phyloP scores from a whole-genome alignment of 169 alveolate genomes.

The Cryptosporidium felis region DNA sequence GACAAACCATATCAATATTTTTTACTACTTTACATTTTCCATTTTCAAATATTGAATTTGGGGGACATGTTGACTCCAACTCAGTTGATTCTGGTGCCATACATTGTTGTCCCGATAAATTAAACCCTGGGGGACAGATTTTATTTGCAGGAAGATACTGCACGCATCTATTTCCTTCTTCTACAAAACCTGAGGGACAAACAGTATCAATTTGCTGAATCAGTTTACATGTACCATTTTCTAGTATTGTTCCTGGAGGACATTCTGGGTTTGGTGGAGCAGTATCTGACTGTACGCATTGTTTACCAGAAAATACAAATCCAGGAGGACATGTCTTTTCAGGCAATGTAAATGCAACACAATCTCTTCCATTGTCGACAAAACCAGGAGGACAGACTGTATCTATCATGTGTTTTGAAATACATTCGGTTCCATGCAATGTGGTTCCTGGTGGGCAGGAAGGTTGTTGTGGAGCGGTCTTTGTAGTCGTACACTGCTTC shows the following conservation, averaged over 20 bases:
- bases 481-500: constrained; percentile 64
- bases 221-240: constrained; percentile 71
- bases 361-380: constrained; percentile 70
- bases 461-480: constrained; percentile 70
- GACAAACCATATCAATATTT: constrained; percentile 69
- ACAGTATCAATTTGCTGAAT: constrained; percentile 67
- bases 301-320: constrained; percentile 62
- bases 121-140: constrained; percentile 69
- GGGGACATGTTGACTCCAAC: constrained; percentile 62
- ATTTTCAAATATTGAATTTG: constrained; percentile 54
- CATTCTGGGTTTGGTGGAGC: constrained; percentile 72
- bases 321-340: constrained; percentile 68
- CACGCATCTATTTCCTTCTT: constrained; percentile 70
- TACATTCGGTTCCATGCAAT: constrained; percentile 56
- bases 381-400: constrained; percentile 72
- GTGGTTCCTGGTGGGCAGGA: constrained; percentile 70
- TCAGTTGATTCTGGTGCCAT: constrained; percentile 71
- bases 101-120: constrained; percentile 67
- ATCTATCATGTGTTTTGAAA: constrained; percentile 53
- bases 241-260: constrained; percentile 68
- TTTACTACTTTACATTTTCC: constrained; percentile 66
- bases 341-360: constrained; percentile 66
- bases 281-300: constrained; percentile 68
- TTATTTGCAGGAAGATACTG: constrained; percentile 69
- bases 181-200: constrained; percentile 70